Conservation (phyloP, 345 rosid species). For the Nasturtium officinale region DNA sequence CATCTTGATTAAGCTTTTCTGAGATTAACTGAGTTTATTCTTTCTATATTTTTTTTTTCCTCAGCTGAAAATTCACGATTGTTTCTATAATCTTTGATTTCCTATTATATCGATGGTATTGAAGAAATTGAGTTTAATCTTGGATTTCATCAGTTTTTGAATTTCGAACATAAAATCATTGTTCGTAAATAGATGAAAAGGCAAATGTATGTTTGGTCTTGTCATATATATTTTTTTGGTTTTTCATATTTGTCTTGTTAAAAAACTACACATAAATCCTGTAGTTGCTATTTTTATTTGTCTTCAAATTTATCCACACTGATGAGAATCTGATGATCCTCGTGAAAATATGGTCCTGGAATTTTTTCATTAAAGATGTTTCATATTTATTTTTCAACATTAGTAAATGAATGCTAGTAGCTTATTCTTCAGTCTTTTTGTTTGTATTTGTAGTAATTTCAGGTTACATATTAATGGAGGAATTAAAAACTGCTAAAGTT, state of each 20-base stretch:
- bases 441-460: slow-evolving; percentile 32
- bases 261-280: not conserved
- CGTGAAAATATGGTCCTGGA: not conserved
- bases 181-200: not conserved
- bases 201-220: slow-evolving; percentile 6
- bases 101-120: not conserved
- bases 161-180: not conserved
- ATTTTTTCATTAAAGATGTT: not conserved
- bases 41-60: not conserved
- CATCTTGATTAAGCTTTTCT: not conserved
- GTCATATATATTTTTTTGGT: too few relatives aligned
- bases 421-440: not conserved
- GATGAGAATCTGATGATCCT: not conserved
- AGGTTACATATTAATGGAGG: slow-evolving; percentile 51
- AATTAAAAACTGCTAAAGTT: slow-evolving; percentile 41
- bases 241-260: not conserved
- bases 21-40: not conserved
- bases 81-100: too few relatives aligned
- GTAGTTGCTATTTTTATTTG: not conserved
- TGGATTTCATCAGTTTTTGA: not conserved
- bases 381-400: not conserved
- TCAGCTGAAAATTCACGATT: not conserved
- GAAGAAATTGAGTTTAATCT: not conserved
- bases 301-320: not conserved
- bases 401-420: not conserved